Percentiles rank a stretch among this genome's conserved stretches.
Conservation (phyloP, 768 basidiomycete species). For the Suillus weaverae region DNA sequence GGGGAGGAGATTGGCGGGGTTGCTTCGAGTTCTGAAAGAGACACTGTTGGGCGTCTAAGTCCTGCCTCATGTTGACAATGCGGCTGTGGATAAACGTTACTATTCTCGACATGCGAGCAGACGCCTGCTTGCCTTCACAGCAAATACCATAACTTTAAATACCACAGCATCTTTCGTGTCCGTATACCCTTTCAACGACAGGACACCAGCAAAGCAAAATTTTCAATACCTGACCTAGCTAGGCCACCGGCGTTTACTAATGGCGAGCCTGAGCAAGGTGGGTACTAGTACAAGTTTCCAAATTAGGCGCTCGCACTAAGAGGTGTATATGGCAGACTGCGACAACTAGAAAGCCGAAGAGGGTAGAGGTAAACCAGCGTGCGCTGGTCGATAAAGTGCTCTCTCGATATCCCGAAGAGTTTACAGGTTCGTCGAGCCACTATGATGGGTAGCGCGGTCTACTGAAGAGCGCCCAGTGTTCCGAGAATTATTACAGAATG, state of each 20-base stretch:
- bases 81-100: conserved; percentile 2
- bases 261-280: not conserved
- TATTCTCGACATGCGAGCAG: not conserved
- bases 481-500: conserved; percentile 57
- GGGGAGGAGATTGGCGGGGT: not conserved
- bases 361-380: conserved; percentile 17
- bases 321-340: not conserved
- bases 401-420: conserved; percentile 19
- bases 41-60: not conserved
- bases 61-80: not conserved
- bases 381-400: conserved; percentile 20
- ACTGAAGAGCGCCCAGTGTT: conserved; percentile 35
- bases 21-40: not conserved
- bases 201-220: not conserved
- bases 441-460: not conserved
- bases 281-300: not conserved
- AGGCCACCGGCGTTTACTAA: not conserved
- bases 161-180: not conserved
- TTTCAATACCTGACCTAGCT: not conserved
- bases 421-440: conserved; percentile 12
- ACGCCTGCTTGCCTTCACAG: not conserved
- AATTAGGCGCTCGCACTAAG: not conserved
- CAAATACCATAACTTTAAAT: not conserved
- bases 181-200: not conserved
- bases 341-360: not conserved